Percentiles rank a stretch among this genome's conserved stretches.
Conservation (phyloP, 495 filamentous ascomycete genomes). For the Penicillium odoratum region DNA sequence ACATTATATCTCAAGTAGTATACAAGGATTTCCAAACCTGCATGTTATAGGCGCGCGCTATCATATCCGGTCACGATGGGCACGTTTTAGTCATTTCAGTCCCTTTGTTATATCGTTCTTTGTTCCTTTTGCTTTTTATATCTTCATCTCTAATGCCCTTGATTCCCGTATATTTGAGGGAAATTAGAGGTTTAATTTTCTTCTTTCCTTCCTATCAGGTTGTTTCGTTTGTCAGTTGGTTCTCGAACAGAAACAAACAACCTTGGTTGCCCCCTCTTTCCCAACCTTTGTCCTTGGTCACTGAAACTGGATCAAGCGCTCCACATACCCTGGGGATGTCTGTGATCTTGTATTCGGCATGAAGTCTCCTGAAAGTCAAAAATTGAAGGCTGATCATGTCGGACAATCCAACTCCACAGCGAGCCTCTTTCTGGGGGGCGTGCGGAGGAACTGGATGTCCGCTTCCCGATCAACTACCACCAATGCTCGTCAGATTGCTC, state of each 20-base stretch:
- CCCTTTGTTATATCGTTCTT: background rate
- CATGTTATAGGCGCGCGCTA: background rate
- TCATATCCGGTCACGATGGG: background rate
- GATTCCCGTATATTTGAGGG: too few species aligned
- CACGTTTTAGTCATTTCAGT: background rate
- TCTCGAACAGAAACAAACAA: too few species aligned
- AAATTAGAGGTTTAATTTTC: too few species aligned
- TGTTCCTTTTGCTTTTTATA: background rate
- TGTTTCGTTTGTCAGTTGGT: too few species aligned
- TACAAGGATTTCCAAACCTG: background rate
- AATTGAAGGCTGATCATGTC: constrained; percentile 28
- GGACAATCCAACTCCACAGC: constrained; percentile 69
- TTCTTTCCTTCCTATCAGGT: too few species aligned
- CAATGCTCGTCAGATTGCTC: background rate
- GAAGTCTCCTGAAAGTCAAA: constrained; percentile 7
- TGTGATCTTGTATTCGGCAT: background rate
- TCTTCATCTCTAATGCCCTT: too few species aligned
- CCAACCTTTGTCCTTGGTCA: background rate
- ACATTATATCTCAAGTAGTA: too few species aligned
- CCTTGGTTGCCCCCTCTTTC: background rate
- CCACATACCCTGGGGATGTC: background rate
- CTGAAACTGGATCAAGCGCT: too few species aligned
- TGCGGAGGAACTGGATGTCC: constrained; percentile 68
- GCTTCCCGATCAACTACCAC: constrained; percentile 2
- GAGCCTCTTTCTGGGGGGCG: constrained; percentile 63